phyloP scores from a whole-genome alignment of 805 yeast species.

The Saturnispora diversa region DNA sequence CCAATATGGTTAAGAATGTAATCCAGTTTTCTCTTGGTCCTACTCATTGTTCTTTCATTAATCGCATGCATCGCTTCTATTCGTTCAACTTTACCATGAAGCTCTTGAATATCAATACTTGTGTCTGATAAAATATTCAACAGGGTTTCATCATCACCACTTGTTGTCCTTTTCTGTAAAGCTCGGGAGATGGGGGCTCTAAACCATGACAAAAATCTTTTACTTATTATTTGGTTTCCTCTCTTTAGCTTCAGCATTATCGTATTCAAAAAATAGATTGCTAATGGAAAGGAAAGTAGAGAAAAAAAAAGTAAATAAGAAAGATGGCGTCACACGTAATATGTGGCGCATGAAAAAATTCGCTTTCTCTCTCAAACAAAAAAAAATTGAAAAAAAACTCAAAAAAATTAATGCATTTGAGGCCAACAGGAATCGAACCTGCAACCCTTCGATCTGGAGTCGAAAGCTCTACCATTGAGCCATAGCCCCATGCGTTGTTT shows the following conservation, averaged over 20 bases:
- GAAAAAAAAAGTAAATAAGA: neutral
- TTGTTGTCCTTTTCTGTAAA: neutral
- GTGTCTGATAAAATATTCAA: slow-evolving; percentile 5
- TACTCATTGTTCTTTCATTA: neutral
- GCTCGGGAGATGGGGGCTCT: too few species aligned
- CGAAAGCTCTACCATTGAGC: slow-evolving; percentile 79
- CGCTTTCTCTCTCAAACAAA: too few species aligned
- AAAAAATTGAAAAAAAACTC: neutral
- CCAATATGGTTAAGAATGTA: slow-evolving; percentile 9
- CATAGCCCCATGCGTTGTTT: slow-evolving; percentile 61
- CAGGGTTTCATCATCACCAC: neutral
- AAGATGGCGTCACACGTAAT: too few species aligned
- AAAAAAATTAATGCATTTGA: slow-evolving; percentile 10
- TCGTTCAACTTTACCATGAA: slow-evolving; percentile 7
- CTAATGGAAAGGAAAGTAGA: neutral
- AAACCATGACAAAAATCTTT: neutral
- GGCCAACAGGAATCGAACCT: slow-evolving; percentile 22
- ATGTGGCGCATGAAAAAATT: too few species aligned
- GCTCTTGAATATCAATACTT: neutral
- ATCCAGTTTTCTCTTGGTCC: neutral
- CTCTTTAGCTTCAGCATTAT: neutral
- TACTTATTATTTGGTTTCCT: neutral
- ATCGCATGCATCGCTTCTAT: slow-evolving; percentile 3
- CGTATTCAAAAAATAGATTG: too few species aligned
- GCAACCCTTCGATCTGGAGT: slow-evolving; percentile 41